These are phyloP conservation scores for Penicillium nordicum DNA, from an alignment of 2,329 filamentous ascomycete genomes.

Conservation along the genomic window DNA sequence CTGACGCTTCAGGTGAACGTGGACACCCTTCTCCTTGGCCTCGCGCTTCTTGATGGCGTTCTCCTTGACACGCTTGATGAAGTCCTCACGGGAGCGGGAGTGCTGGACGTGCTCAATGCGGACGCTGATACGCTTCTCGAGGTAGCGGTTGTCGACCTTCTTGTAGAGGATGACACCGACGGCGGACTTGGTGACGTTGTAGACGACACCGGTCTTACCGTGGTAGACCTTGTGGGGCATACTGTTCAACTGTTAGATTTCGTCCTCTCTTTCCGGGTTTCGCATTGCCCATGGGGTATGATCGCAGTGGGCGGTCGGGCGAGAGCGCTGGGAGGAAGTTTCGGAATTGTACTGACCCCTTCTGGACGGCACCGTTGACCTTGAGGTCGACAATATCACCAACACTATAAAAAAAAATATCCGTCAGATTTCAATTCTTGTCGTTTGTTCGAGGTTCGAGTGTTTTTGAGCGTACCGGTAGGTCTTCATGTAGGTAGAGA, in stretches of 20 bases:
- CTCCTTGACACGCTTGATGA: constrained; percentile 92
- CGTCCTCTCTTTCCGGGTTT: neutral
- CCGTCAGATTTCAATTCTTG: constrained; percentile 45
- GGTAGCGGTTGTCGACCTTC: constrained; percentile 98
- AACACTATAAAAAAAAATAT: constrained; percentile 57
- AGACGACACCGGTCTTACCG: constrained; percentile 96
- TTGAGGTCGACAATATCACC: constrained; percentile 99
- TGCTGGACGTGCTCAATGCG: constrained; percentile 94
- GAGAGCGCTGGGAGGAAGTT: neutral
- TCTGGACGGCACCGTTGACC: constrained; percentile 96
- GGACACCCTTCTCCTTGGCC: constrained; percentile 84
- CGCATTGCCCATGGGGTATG: constrained; percentile 4
- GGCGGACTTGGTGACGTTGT: constrained; percentile 98
- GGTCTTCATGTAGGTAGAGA: constrained; percentile 90
- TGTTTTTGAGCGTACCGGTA: constrained; percentile 66
- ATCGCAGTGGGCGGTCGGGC: constrained; percentile 2
- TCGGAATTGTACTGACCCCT: constrained; percentile 67
- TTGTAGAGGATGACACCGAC: constrained; percentile 99
- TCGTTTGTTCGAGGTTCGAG: constrained; percentile 20
- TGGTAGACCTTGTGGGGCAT: constrained; percentile 99
- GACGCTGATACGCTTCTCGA: constrained; percentile 99
- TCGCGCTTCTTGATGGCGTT: constrained; percentile 90
- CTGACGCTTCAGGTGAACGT: constrained; percentile 90
- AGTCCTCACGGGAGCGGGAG: constrained; percentile 94
- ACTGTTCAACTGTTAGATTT: constrained; percentile 50